phyloP scores from a whole-genome alignment of 1,284 basidiomycete species.

The Sphaerobolus stellatus region DNA sequence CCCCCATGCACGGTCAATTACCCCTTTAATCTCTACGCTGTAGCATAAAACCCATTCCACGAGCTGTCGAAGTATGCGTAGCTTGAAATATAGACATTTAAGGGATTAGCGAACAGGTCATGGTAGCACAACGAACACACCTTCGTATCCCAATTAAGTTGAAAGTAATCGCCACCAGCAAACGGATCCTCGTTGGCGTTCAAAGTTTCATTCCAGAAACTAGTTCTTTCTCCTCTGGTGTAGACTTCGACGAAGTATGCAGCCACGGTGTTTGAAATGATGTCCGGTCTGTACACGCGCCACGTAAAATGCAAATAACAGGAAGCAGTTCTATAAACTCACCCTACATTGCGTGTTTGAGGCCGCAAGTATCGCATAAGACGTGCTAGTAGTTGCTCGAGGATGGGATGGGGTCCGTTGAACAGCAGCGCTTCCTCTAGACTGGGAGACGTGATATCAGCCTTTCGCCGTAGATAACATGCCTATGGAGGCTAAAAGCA shows the following conservation, averaged over 20 bases:
- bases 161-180: conserved; percentile 64
- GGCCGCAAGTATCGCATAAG: conserved; percentile 79
- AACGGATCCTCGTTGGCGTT: conserved; percentile 71
- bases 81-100: conserved; percentile 43
- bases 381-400: conserved; percentile 66
- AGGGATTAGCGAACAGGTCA: conserved; percentile 9
- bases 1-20: conserved; percentile 80
- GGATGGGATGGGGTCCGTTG: conserved; percentile 57
- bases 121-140: conserved; percentile 42
- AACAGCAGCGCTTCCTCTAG: conserved; percentile 74
- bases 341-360: conserved; percentile 83
- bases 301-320: not conserved
- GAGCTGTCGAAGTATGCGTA: conserved; percentile 73
- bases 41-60: conserved; percentile 76
- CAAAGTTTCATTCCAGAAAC: conserved; percentile 73
- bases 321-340: conserved; percentile 34
- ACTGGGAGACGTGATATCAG: conserved; percentile 44
- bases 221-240: conserved; percentile 59
- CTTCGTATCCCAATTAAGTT: conserved; percentile 74
- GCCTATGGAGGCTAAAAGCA: conserved; percentile 18
- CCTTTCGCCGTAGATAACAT: not conserved
- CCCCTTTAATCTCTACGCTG: conserved; percentile 60
- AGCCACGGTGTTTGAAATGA: conserved; percentile 69
- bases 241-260: conserved; percentile 66
- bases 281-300: conserved; percentile 43